Conservation (phyloP, 768 basidiomycete species). For the Suillus hirtellus region DNA sequence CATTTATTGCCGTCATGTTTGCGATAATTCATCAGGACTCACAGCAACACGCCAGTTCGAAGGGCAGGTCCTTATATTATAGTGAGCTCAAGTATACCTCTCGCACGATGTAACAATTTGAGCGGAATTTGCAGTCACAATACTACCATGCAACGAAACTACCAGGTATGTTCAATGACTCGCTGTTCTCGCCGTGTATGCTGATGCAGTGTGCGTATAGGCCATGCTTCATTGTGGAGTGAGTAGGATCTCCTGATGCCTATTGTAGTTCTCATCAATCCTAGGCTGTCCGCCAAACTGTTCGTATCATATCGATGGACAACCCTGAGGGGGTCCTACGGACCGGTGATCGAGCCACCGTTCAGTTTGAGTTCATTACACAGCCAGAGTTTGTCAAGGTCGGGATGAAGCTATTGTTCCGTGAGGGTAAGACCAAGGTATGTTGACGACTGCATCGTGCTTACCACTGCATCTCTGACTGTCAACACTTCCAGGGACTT, state of each 20-base stretch:
- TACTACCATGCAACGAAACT: constrained; percentile 89
- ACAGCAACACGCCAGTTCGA: constrained; percentile 84
- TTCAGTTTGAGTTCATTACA: constrained; percentile 93
- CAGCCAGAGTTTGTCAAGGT: constrained; percentile 91
- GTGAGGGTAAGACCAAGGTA: constrained; percentile 96
- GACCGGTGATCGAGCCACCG: constrained; percentile 92
- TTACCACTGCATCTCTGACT: constrained; percentile 13
- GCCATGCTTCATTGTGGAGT: constrained; percentile 95
- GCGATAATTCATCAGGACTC: neutral
- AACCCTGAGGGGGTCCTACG: constrained; percentile 86
- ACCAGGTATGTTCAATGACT: constrained; percentile 59
- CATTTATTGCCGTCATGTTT: neutral
- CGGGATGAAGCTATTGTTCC: constrained; percentile 90
- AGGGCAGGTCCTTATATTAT: constrained; percentile 90
- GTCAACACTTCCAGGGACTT: constrained; percentile 51
- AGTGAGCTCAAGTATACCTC: constrained; percentile 49
- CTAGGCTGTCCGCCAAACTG: constrained; percentile 89
- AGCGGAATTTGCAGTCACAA: constrained; percentile 60
- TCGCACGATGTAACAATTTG: neutral
- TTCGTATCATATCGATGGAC: constrained; percentile 88
- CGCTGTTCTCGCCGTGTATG: neutral
- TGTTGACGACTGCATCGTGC: constrained; percentile 17
- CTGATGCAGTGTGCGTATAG: constrained; percentile 31
- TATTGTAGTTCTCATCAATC: constrained; percentile 11
- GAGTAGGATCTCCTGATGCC: constrained; percentile 25